These are phyloP conservation scores for Rusavskia elegans DNA, from an alignment of 495 filamentous ascomycete species.

Conservation along the genomic window DNA sequence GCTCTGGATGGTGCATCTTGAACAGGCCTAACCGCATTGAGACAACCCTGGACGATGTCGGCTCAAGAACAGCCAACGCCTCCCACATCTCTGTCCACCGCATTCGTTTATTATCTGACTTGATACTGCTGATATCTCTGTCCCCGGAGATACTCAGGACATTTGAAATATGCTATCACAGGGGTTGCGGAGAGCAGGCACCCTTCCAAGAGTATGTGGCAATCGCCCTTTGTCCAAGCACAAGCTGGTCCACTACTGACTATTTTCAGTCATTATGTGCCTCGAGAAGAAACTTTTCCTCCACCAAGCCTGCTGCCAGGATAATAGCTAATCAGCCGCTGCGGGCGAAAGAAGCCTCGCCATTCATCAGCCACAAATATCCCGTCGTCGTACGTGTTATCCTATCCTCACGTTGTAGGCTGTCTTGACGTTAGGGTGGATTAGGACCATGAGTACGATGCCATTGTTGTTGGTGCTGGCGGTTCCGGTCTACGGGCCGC, in stretches of 20 bases:
- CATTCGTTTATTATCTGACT: too few species aligned
- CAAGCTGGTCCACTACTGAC: not conserved
- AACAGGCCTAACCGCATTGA: too few species aligned
- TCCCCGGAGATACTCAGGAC: too few species aligned
- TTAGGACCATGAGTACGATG: slow-evolving; percentile 68
- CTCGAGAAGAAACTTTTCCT: slow-evolving; percentile 58
- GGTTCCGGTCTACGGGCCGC: slow-evolving; percentile 88
- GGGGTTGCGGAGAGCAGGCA: too few species aligned
- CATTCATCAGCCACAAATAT: slow-evolving; percentile 72
- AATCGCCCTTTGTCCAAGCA: too few species aligned
- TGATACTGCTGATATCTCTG: too few species aligned
- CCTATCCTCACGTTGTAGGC: too few species aligned
- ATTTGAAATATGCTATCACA: too few species aligned
- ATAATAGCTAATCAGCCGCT: slow-evolving; percentile 74
- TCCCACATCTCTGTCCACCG: too few species aligned
- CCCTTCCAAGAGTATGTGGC: not conserved
- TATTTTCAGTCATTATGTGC: not conserved
- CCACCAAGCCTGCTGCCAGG: slow-evolving; percentile 60
- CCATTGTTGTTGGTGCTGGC: slow-evolving; percentile 87
- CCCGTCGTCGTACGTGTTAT: slow-evolving; percentile 65
- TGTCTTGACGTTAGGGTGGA: not conserved
- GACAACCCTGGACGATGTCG: too few species aligned
- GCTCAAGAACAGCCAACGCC: too few species aligned
- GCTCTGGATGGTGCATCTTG: too few species aligned
- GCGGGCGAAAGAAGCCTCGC: slow-evolving; percentile 79